Base-by-base conservation (phyloP, 2,329 filamentous ascomycete genomes). In the Fusarium verticillioides region DNA sequence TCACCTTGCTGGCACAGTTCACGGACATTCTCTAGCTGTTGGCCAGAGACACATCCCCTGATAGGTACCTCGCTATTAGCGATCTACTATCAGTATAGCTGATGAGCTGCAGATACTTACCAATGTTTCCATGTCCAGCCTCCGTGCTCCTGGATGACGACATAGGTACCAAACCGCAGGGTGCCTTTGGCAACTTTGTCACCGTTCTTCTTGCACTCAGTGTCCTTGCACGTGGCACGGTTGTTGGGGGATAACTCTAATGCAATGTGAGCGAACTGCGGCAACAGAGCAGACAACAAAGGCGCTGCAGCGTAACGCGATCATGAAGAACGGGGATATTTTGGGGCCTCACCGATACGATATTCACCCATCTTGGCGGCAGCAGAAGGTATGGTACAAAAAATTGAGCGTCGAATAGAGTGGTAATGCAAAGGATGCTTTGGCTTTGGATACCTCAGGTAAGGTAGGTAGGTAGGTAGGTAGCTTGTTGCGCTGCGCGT, bases 11-110 rank as follows among this genome's bases (percentile, higher is more conserved):
- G 84, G 70, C 91, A 86, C 12, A 84, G 81, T 10, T 91, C 86
- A 66, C 91, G 88, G 53, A 95, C 82, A 72, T 93, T 91, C 63
- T 85, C 78, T 66, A 98, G 84, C 78, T 94, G 90, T 61, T 87
- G 86, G 28, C 95, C 95, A 21, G 94, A 97, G 40, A 95, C 90
- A 77, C 96, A 98, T 36, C 96, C 95, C 95, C 95, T 97, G 46
- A 28, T 47, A 19, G 28, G 47, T 40, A 54, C 36, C 50, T 28
- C 6, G n/a, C 26, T 19, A 32, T 63, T 28, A 64, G 63, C 44
- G 40, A 59, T 37, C 28, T 40, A 28, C 36, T 53, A 56, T n/a
- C 18, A 42, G 21, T n/a, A 56, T 39, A 37, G 43, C n/a, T 44
- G 36, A 57, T 18, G 52, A 46, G 11, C 46, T 23, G 53, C 21